phyloP scores from a whole-genome alignment of 495 filamentous ascomycete genomes.

The Daldinia decipiens region DNA sequence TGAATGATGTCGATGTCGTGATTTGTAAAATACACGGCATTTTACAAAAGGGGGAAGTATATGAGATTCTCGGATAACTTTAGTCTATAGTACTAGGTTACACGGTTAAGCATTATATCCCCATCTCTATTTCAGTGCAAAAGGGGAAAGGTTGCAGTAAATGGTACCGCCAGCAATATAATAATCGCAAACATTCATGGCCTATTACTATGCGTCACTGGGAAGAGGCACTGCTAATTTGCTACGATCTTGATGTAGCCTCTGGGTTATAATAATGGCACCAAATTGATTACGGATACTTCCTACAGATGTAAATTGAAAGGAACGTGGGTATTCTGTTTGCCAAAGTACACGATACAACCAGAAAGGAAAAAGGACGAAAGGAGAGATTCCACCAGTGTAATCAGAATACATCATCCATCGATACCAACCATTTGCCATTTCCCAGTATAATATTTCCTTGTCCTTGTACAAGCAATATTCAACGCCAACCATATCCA shows the following conservation, averaged over 20 bases:
- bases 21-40: too few relatives aligned
- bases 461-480: constrained; percentile 13
- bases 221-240: neutral
- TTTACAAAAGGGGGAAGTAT: too few relatives aligned
- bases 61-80: too few relatives aligned
- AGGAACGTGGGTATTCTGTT: constrained; percentile 46
- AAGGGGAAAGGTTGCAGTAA: too few relatives aligned
- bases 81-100: too few relatives aligned
- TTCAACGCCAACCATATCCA: constrained; percentile 22
- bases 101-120: too few relatives aligned
- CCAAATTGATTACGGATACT: constrained; percentile 10
- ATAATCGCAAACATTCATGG: too few relatives aligned
- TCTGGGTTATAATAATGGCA: neutral
- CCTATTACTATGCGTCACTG: neutral
- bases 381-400: constrained; percentile 40
- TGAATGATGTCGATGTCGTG: too few relatives aligned
- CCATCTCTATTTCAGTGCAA: too few relatives aligned
- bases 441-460: constrained; percentile 20
- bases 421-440: constrained; percentile 5
- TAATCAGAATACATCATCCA: constrained; percentile 22
- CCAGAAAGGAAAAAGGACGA: constrained; percentile 36
- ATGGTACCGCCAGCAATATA: too few relatives aligned
- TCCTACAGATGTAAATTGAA: constrained; percentile 39
- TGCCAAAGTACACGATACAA: constrained; percentile 35
- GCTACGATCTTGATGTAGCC: neutral